phyloP scores from a whole-genome alignment of 2,329 filamentous ascomycete species.

The Falciphora oryzae region DNA sequence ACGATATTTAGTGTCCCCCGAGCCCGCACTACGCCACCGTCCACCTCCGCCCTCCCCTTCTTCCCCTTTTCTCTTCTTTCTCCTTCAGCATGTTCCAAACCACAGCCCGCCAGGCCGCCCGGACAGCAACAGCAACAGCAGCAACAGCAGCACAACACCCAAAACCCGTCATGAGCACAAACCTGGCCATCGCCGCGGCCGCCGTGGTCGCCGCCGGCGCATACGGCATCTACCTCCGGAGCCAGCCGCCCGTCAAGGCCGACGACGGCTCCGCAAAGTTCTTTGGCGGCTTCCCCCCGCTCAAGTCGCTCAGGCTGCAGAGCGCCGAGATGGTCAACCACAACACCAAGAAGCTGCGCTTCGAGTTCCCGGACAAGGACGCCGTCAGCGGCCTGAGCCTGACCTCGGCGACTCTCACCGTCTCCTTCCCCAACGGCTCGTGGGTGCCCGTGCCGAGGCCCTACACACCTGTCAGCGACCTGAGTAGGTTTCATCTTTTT shows the following conservation, averaged over 20 bases:
- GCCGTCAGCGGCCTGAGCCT: conserved; percentile 42
- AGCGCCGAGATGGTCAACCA: conserved; percentile 49
- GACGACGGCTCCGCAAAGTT: conserved; percentile 14
- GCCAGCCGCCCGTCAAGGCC: conserved; percentile 11
- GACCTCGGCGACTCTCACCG: conserved; percentile 53
- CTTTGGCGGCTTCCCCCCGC: conserved; percentile 23
- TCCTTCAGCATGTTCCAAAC: background rate
- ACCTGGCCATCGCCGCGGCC: conserved; percentile 11
- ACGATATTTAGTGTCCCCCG: no score
- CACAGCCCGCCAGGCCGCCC: background rate
- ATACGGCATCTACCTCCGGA: conserved; percentile 14
- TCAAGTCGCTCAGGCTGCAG: conserved; percentile 43
- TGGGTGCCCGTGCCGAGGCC: conserved; percentile 57
- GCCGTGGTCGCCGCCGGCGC: conserved; percentile 15
- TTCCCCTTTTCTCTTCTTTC: background rate
- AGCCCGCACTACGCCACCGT: no score
- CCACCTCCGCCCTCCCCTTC: background rate
- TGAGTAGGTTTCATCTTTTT: conserved; percentile 29
- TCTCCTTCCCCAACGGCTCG: conserved; percentile 50
- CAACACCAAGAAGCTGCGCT: conserved; percentile 52
- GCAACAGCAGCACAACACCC: background rate
- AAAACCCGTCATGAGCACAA: conserved; percentile 11
- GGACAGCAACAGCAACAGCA: background rate
- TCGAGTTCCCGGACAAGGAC: conserved; percentile 44
- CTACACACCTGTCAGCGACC: conserved; percentile 57